These are phyloP conservation scores for Excoecaria agallocha DNA, from an alignment of 345 rosid genomes.

Conservation along the genomic window DNA sequence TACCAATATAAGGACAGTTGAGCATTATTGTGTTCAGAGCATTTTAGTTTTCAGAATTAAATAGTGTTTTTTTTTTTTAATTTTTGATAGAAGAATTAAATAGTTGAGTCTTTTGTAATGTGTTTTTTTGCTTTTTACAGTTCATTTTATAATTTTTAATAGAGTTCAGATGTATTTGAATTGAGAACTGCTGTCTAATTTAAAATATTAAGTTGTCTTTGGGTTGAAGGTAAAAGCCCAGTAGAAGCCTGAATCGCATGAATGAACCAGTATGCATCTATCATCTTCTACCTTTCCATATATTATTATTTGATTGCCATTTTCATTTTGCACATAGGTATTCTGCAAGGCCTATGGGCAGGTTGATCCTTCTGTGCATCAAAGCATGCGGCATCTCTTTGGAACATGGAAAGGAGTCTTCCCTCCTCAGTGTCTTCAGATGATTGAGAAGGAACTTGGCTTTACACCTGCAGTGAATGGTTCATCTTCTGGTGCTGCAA, in stretches of 20 bases:
- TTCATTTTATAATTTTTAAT: not conserved
- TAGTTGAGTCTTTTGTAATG: not conserved
- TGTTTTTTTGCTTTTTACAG: not conserved
- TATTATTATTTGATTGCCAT: slow-evolving; percentile 6
- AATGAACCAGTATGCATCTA: not conserved
- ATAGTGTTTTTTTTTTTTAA: not conserved
- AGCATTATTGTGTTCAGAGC: not conserved
- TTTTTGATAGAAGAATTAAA: no score
- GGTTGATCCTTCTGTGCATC: slow-evolving; percentile 72
- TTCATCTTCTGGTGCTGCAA: slow-evolving; percentile 52
- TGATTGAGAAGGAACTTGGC: slow-evolving; percentile 89
- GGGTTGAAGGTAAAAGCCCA: not conserved
- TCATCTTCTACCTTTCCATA: not conserved
- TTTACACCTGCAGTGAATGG: slow-evolving; percentile 63
- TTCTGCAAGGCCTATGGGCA: slow-evolving; percentile 87
- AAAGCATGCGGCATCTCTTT: slow-evolving; percentile 94
- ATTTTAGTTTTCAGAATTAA: not conserved
- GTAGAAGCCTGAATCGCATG: not conserved
- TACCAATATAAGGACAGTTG: not conserved
- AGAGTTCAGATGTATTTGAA: not conserved
- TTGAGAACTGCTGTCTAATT: not conserved
- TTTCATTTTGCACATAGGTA: slow-evolving; percentile 39
- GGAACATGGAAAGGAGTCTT: slow-evolving; percentile 99
- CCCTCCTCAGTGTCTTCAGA: slow-evolving; percentile 69
- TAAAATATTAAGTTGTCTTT: not conserved